Conservation (phyloP, 176 grass and related monocot species). For the Urochloa ruziziensis region DNA sequence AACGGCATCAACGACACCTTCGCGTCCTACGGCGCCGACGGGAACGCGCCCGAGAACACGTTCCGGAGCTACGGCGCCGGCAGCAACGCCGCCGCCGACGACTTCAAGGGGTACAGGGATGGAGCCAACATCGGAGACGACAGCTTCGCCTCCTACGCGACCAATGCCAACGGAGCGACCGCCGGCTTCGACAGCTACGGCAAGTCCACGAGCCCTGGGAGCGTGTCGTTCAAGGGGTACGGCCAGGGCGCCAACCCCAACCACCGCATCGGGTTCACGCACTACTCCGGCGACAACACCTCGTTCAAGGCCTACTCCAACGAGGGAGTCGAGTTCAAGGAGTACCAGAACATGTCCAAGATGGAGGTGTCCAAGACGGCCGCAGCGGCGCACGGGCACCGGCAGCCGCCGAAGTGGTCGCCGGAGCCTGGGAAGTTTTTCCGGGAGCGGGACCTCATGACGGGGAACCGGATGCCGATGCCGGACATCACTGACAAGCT, state of each 20-base stretch:
- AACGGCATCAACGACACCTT: constrained; percentile 53
- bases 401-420: constrained; percentile 27
- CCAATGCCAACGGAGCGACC: constrained; percentile 41
- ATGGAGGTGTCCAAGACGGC: constrained; percentile 29
- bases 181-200: constrained; percentile 58
- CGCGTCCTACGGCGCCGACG: constrained; percentile 27
- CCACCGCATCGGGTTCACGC: constrained; percentile 53
- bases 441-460: constrained; percentile 46
- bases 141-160: constrained; percentile 54
- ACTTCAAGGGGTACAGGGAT: constrained; percentile 55
- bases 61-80: constrained; percentile 49
- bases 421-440: constrained; percentile 65
- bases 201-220: constrained; percentile 45
- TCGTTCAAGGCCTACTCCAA: constrained; percentile 60
- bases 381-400: not conserved
- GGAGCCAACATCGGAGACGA: constrained; percentile 54
- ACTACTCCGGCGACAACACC: constrained; percentile 47
- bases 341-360: constrained; percentile 59
- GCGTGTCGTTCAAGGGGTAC: constrained; percentile 58
- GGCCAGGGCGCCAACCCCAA: constrained; percentile 57
- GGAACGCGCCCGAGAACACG: constrained; percentile 46
- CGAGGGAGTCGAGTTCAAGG: constrained; percentile 52
- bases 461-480: constrained; percentile 54
- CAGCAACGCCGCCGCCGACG: constrained; percentile 48
- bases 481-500: constrained; percentile 55